Conservation (phyloP, 1,284 basidiomycete species). For the Cryptococcus neoformans region DNA sequence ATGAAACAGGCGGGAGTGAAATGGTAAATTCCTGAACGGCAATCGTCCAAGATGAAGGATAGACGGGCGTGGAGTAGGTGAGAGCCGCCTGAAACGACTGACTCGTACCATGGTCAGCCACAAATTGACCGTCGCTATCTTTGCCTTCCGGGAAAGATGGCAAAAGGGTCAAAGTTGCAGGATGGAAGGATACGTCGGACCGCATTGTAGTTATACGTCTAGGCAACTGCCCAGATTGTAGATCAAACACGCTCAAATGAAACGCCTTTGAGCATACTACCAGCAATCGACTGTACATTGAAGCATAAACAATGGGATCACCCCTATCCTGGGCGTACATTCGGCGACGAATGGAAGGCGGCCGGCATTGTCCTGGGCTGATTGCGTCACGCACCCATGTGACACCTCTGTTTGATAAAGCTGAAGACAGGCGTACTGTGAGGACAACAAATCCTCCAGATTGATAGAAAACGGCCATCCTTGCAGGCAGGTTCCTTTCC, state of each 20-base stretch:
- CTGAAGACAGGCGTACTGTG: not conserved
- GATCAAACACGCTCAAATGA: constrained; percentile 36
- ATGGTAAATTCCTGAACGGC: constrained; percentile 45
- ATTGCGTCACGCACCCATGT: constrained; percentile 36
- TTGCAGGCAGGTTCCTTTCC: constrained; percentile 21
- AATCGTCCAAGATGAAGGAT: constrained; percentile 47
- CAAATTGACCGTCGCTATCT: not conserved
- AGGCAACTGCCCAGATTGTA: constrained; percentile 5
- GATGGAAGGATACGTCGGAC: constrained; percentile 47
- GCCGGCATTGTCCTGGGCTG: constrained; percentile 19
- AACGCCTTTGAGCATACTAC: constrained; percentile 41
- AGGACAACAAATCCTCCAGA: constrained; percentile 47
- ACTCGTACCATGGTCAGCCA: not conserved
- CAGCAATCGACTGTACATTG: constrained; percentile 34
- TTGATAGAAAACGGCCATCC: constrained; percentile 44
- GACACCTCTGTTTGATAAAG: constrained; percentile 5
- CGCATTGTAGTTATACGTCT: constrained; percentile 36
- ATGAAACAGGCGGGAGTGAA: not conserved
- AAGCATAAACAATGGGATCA: constrained; percentile 42
- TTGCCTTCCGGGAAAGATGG: constrained; percentile 9
- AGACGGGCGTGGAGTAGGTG: constrained; percentile 46
- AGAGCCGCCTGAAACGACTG: constrained; percentile 31
- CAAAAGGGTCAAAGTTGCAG: constrained; percentile 40
- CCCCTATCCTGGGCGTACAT: constrained; percentile 10
- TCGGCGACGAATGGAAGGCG: constrained; percentile 18